phyloP scores from a whole-genome alignment of 1,284 basidiomycete species.

The Marasmius oreades region DNA sequence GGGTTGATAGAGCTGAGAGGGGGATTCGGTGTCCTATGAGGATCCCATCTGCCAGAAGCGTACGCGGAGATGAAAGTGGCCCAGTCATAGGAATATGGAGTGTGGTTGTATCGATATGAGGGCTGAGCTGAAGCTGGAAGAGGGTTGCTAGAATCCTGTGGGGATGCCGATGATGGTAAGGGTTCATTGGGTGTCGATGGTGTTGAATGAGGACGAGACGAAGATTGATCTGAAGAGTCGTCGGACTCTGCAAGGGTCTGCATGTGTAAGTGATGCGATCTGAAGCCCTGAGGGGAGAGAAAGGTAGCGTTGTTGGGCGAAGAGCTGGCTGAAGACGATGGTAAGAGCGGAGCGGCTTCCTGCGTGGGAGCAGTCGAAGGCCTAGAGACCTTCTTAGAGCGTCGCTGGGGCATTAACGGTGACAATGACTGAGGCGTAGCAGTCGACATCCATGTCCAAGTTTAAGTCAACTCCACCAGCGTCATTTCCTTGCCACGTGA shows the following conservation, averaged over 20 bases:
- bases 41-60: constrained; percentile 78
- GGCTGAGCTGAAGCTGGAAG: not conserved
- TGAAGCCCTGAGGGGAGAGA: not conserved
- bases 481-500: not conserved
- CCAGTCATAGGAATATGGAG: constrained; percentile 54
- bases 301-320: constrained; percentile 1
- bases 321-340: constrained; percentile 5
- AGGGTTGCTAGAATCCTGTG: not conserved
- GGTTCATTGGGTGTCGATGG: constrained; percentile 12
- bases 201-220: constrained; percentile 7
- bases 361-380: constrained; percentile 17
- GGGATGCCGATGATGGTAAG: not conserved
- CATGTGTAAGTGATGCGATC: constrained; percentile 5
- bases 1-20: constrained; percentile 34
- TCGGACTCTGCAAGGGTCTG: constrained; percentile 16
- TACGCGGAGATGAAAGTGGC: constrained; percentile 73
- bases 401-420: constrained; percentile 10
- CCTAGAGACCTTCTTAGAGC: constrained; percentile 11
- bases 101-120: constrained; percentile 3
- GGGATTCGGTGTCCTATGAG: constrained; percentile 67
- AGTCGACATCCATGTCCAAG: not conserved
- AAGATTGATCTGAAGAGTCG: constrained; percentile 9
- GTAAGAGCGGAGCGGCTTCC: constrained; percentile 13
- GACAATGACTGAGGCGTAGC: not conserved
- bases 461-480: not conserved